phyloP scores from a whole-genome alignment of 108 stramenopile genomes.

The Epipyxis sp. region DNA sequence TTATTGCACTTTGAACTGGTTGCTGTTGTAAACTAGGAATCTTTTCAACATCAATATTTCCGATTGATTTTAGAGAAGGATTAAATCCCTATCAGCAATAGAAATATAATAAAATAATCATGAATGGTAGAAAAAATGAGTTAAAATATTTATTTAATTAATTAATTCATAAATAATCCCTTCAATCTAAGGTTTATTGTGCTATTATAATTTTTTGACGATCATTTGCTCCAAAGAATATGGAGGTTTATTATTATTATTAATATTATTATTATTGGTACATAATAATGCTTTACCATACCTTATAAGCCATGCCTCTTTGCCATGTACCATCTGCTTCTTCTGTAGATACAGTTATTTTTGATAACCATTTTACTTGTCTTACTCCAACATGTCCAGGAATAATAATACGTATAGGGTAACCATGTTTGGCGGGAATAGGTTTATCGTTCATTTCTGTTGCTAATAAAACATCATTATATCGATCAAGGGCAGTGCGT shows the following conservation, averaged over 20 bases:
- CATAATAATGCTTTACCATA: neutral
- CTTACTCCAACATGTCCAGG: conserved; percentile 79
- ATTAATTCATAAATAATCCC: no score
- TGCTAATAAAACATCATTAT: conserved; percentile 84
- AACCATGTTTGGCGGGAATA: conserved; percentile 89
- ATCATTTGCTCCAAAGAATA: no score
- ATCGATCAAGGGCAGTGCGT: conserved; percentile 72
- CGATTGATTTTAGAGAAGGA: conserved; percentile 23
- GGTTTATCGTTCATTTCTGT: conserved; percentile 93
- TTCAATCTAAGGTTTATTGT: no score
- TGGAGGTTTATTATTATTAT: no score
- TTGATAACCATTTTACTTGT: conserved; percentile 68
- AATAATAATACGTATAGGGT: conserved; percentile 84
- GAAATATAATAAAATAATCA: neutral
- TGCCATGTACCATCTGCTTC: conserved; percentile 67
- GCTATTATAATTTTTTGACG: no score
- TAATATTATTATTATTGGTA: neutral
- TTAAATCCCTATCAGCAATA: neutral
- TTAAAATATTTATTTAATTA: no score
- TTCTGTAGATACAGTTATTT: conserved; percentile 46
- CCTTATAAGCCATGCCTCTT: conserved; percentile 38
- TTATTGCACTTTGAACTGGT: conserved; percentile 64
- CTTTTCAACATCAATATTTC: conserved; percentile 10
- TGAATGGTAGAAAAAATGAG: no score
- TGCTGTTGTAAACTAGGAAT: conserved; percentile 7